phyloP scores from a whole-genome alignment of 768 basidiomycete genomes.

The Glaciozyma antarctica region DNA sequence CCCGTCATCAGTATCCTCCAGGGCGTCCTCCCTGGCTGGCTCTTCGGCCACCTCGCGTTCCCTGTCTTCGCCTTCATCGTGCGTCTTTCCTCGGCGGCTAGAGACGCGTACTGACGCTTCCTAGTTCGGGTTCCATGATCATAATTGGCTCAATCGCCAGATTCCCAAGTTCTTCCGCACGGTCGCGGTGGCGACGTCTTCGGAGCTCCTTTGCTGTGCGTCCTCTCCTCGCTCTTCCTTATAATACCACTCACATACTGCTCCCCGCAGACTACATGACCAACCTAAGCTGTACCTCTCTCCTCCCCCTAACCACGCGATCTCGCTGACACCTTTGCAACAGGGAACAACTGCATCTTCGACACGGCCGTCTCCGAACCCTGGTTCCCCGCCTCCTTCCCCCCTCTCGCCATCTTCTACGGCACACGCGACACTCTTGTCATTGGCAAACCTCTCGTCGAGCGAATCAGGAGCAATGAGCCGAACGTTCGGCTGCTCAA shows the following conservation, averaged over 20 bases:
- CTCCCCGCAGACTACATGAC: background rate
- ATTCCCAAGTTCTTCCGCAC: slow-evolving; percentile 24
- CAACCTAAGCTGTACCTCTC: background rate
- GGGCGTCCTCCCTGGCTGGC: slow-evolving; percentile 12
- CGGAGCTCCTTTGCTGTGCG: slow-evolving; percentile 4
- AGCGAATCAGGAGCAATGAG: slow-evolving; percentile 16
- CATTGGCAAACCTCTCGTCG: slow-evolving; percentile 25
- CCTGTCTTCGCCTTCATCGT: slow-evolving; percentile 20
- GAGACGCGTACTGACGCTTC: background rate
- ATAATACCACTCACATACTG: background rate
- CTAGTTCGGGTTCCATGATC: background rate
- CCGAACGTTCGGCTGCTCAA: slow-evolving; percentile 13
- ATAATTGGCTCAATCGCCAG: slow-evolving; percentile 21
- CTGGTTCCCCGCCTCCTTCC: slow-evolving; percentile 24
- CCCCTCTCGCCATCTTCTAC: slow-evolving; percentile 26
- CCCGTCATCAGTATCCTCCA: slow-evolving; percentile 16
- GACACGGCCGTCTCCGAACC: slow-evolving; percentile 17
- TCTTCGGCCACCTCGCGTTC: slow-evolving; percentile 19
- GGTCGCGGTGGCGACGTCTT: slow-evolving; percentile 8
- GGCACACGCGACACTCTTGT: slow-evolving; percentile 27
- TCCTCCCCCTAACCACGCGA: no score
- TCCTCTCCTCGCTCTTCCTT: background rate
- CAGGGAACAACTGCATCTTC: slow-evolving; percentile 22
- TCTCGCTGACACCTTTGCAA: no score
- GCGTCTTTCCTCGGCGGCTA: slow-evolving; percentile 9